phyloP scores from a whole-genome alignment of 1,284 basidiomycete genomes.

The Naganishia sp. region DNA sequence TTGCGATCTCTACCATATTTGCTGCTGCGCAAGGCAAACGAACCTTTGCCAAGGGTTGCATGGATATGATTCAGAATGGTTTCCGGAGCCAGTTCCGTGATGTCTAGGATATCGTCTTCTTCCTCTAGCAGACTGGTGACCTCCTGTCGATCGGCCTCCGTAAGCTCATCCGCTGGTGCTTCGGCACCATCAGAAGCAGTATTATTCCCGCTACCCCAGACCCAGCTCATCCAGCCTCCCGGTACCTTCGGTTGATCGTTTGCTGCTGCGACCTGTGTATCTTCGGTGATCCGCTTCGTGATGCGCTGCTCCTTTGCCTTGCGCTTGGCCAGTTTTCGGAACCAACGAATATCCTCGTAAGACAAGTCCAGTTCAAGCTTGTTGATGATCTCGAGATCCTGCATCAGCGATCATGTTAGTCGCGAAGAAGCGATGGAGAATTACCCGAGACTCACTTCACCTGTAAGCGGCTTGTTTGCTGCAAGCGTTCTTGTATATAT shows the following conservation, averaged over 20 bases:
- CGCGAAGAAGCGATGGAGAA: conserved; percentile 11
- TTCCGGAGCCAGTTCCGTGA: conserved; percentile 15
- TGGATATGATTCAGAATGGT: conserved; percentile 65
- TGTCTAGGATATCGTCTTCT: conserved; percentile 72
- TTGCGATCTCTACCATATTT: conserved; percentile 67
- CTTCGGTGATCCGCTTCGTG: conserved; percentile 67
- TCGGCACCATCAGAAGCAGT: conserved; percentile 40
- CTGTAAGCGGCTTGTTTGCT: conserved; percentile 55
- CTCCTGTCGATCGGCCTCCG: conserved; percentile 88
- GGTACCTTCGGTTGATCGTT: conserved; percentile 31
- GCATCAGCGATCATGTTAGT: background rate
- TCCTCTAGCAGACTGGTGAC: conserved; percentile 94
- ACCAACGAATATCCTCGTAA: conserved; percentile 97
- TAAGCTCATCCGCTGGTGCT: conserved; percentile 59
- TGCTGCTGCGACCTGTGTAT: conserved; percentile 60
- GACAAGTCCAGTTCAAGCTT: conserved; percentile 77
- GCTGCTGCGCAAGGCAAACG: conserved; percentile 73
- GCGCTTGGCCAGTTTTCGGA: conserved; percentile 91
- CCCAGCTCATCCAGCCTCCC: conserved; percentile 74
- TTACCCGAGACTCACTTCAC: conserved; percentile 54
- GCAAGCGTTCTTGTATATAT: conserved; percentile 70
- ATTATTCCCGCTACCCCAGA: conserved; percentile 68
- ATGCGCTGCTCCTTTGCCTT: conserved; percentile 82
- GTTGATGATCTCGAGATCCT: conserved; percentile 68
- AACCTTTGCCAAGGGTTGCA: conserved; percentile 81